Base-by-base conservation (phyloP, 2,329 filamentous ascomycete genomes). In the Diaporthe citrichinensis region DNA sequence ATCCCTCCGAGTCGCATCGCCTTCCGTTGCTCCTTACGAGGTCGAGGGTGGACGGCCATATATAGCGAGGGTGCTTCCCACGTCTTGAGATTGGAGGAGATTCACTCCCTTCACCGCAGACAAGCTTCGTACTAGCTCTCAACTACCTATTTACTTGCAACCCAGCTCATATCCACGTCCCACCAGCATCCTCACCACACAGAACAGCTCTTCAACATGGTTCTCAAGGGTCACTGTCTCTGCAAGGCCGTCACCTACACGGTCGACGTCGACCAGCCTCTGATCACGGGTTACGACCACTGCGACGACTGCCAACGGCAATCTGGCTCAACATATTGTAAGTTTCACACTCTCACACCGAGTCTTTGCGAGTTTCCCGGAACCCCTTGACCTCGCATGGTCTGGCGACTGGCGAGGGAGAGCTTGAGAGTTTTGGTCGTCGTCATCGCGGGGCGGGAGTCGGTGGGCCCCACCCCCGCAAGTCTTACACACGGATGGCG, bases 221-320 rank as follows among this genome's bases (percentile, higher is more conserved):
- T 88, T 90, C 87, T 93, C 82, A 88, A 88, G 73, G 92, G 92
- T 84, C 92, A 94, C 88, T 94, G 92, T 83, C 91, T 94, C 78
- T 94, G 92, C 89, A 92, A 92, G 83, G 89, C 90, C 80, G 90
- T 93, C 84, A 94, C 92, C 81, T 95, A 95, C 88, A 88, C 88
- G 81, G 86, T 84, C 69, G 87, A 89, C 82, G 83, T 88, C 76
- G 88, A 90, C 36, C 85, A 83, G 67, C 88, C 88, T 72, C 80
- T 89, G 73, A 58, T 89, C 83, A 90, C 90, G 71, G 92, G 89
- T 78, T 93, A 94, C 83, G 93, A 94, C 82, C 92, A 94, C 87
- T 94, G 92, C 80, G 92, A 94, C 81, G 92, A 93, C 84, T 94
- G 92, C 88, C 92, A 94, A 85, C 91, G 92, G 81, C 92, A 94